Conservation (phyloP, 306 rosid genomes). For the Cajanus cajan region DNA sequence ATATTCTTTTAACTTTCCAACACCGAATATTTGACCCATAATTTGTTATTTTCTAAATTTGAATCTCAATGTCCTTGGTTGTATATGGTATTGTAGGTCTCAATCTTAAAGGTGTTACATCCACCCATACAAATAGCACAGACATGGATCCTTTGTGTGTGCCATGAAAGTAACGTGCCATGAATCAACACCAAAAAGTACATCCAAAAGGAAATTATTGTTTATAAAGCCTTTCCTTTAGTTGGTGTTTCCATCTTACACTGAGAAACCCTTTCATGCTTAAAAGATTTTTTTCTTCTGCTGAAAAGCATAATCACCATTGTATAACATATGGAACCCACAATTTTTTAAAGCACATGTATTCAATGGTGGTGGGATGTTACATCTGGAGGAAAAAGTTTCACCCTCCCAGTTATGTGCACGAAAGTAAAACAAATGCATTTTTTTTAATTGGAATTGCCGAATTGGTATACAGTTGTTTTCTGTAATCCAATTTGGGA, state of each 20-base stretch:
- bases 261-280: background rate
- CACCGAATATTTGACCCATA: constrained; percentile 16
- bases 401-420: background rate
- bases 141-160: background rate
- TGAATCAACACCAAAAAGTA: constrained; percentile 1
- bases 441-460: background rate
- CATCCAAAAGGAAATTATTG: background rate
- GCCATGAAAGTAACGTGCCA: constrained; percentile 23
- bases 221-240: background rate
- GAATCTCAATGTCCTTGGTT: background rate
- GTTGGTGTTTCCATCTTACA: background rate
- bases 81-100: background rate
- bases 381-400: background rate
- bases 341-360: background rate
- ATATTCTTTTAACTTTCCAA: constrained; percentile 13
- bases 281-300: background rate
- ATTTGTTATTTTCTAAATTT: background rate
- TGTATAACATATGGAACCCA: background rate
- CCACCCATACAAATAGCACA: background rate
- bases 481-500: background rate
- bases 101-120: background rate
- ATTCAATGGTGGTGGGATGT: background rate
- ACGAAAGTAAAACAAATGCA: background rate
- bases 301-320: background rate
- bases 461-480: background rate